A percentile compares a stretch with the other conserved stretches of the same genome.
Evolutionary conservation across 306 rosid genomes (phyloP).

Genomic region (Fagus crenata): DNA sequence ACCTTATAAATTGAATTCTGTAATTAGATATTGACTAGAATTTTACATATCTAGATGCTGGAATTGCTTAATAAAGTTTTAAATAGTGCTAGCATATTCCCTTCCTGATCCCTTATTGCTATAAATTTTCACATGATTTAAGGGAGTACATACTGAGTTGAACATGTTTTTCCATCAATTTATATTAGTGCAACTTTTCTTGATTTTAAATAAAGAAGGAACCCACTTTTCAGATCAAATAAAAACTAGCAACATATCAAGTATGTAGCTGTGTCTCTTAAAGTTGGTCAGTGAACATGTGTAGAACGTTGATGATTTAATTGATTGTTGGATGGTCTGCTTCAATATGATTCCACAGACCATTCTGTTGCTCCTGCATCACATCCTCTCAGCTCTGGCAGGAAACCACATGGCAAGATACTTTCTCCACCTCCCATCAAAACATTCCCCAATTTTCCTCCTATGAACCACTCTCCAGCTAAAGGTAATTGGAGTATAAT

Average conservation of each 20-base stretch:
- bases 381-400: conserved; percentile 32
- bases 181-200: no score
- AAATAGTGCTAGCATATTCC: neutral
- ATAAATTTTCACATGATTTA: neutral
- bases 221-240: neutral
- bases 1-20: neutral
- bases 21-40: neutral
- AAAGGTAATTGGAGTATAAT: conserved; percentile 20
- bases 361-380: conserved; percentile 31
- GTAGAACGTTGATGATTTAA: neutral
- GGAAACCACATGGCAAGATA: conserved; percentile 24
- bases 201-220: no score
- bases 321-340: conserved; percentile 1
- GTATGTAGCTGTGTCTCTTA: neutral
- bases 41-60: neutral
- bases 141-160: no score
- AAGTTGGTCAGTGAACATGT: neutral
- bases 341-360: conserved; percentile 22
- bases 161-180: no score
- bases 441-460: conserved; percentile 10
- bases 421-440: conserved; percentile 23
- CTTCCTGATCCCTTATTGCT: neutral
- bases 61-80: neutral
- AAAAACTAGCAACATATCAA: neutral
- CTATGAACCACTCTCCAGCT: conserved; percentile 19